Conservation (phyloP, 2,329 filamentous ascomycete genomes). For the Cryphonectria naterciae region DNA sequence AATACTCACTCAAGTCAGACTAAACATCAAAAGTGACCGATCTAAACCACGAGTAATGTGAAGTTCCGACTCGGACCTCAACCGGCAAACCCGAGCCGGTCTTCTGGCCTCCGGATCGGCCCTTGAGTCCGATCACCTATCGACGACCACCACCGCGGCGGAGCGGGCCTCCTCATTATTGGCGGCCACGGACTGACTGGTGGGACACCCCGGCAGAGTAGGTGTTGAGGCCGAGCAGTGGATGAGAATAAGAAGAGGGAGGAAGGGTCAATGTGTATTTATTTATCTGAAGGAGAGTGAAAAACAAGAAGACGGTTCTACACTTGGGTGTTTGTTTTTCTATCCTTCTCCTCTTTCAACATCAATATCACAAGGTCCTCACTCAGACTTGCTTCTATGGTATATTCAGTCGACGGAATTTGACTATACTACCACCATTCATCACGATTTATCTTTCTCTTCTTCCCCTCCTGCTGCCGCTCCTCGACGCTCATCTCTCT, state of each 20-base stretch:
- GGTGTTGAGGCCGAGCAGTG: neutral
- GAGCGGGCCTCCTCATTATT: neutral
- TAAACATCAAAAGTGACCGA: neutral
- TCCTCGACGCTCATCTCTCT: neutral
- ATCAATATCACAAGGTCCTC: too few species aligned
- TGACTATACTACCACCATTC: too few species aligned
- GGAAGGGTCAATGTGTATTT: too few species aligned
- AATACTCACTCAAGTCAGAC: neutral
- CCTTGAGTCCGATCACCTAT: neutral
- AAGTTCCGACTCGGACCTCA: neutral
- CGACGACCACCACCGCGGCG: neutral
- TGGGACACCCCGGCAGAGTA: neutral
- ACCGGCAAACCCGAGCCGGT: neutral
- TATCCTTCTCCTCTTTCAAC: neutral
- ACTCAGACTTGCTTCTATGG: too few species aligned
- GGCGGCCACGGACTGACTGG: neutral
- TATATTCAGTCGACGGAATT: too few species aligned
- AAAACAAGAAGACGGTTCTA: too few species aligned
- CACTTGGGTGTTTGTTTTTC: too few species aligned
- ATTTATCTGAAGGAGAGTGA: too few species aligned
- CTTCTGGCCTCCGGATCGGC: conserved; percentile 4
- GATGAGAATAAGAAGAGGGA: neutral
- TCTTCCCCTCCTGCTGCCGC: neutral
- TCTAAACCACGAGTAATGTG: neutral
- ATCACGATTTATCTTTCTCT: neutral